Evolutionary conservation across 176 grass and related monocot species (phyloP).

Genomic region (Leersia perrieri): DNA sequence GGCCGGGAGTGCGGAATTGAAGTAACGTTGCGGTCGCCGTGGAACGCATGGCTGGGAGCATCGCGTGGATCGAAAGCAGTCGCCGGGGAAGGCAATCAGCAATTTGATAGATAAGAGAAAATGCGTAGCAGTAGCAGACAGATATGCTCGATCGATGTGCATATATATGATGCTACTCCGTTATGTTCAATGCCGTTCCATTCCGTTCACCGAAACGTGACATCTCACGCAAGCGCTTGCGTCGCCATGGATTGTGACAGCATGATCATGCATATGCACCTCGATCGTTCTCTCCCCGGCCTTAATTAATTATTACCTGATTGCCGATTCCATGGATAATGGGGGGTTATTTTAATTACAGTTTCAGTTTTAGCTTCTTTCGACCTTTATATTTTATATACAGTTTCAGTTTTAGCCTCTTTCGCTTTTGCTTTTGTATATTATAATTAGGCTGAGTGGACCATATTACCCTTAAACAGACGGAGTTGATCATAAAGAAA

Average conservation of each 20-base stretch:
- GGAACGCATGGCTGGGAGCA: neutral
- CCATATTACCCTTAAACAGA: neutral
- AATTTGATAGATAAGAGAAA: too few relatives aligned
- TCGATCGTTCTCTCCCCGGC: neutral
- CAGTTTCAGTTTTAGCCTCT: neutral
- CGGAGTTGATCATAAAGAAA: neutral
- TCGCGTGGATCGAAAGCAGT: conserved; percentile 32
- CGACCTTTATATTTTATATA: neutral
- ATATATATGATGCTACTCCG: neutral
- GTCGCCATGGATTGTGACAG: conserved; percentile 15
- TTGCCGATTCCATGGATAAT: neutral
- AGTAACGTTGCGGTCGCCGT: neutral
- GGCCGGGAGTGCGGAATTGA: too few relatives aligned
- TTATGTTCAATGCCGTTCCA: neutral
- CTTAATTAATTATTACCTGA: neutral
- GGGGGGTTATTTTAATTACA: neutral
- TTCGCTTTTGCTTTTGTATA: neutral
- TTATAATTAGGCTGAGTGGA: neutral
- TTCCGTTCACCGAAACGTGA: neutral
- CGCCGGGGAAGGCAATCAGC: neutral
- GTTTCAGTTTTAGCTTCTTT: neutral
- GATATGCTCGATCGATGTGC: neutral
- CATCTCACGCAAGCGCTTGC: conserved; percentile 20
- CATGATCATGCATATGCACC: too few relatives aligned
- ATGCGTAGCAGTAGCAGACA: neutral